Evolutionary conservation across 257 asterid species (phyloP), one percentile per base, ranked within the genome.

Genomic region (Handroanthus guayacan): DNA sequence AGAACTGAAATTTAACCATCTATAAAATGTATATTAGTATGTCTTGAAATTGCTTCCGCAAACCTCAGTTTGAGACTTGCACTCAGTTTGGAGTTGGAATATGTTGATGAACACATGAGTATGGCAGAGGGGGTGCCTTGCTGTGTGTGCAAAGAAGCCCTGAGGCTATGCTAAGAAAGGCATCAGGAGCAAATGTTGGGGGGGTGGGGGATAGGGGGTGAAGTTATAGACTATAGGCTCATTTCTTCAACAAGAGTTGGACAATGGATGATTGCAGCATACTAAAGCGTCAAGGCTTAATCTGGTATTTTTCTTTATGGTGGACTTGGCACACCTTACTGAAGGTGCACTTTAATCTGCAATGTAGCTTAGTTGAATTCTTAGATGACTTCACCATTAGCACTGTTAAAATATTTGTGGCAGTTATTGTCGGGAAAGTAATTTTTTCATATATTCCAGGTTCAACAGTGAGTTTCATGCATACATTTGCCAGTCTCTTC

Each of bases 11-110:
- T 48, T 16, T 2, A 41, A 44, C 63, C 41, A 69, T 55, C 69
- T 66, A 36, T 31, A 25, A 69, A 55, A 41, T 55, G 62, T 50
- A 52, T 37, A 61, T 5, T 31, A 72, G 10, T 11, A 79, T 9
- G 38, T 56, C 48, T 45, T 17, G 62, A 10, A 66, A 47, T 18
- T 17, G 65, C 3, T 74, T 67, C 52, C 36, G 52, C 71, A 50
- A 14, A 36, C 64, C 45, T 66, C 36, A n/a, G 57, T 41, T 45
- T 63, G 47, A 34, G 68, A 41, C 64, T 41, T 56, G 20, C 10
- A 17, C 14, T 55, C 62, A 38, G 65, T 47, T 54, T 16, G 63
- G 50, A 48, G 11, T 3, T 12, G n/a, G 54, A 48, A 48, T 3
- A 10, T 48, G 54, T 48, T 10, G 12, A 48, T 18, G 63, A 17